Percentiles rank a stretch among this genome's conserved stretches.
phyloP scores from a whole-genome alignment of 331 rosid species.

The Cydonia oblonga region DNA sequence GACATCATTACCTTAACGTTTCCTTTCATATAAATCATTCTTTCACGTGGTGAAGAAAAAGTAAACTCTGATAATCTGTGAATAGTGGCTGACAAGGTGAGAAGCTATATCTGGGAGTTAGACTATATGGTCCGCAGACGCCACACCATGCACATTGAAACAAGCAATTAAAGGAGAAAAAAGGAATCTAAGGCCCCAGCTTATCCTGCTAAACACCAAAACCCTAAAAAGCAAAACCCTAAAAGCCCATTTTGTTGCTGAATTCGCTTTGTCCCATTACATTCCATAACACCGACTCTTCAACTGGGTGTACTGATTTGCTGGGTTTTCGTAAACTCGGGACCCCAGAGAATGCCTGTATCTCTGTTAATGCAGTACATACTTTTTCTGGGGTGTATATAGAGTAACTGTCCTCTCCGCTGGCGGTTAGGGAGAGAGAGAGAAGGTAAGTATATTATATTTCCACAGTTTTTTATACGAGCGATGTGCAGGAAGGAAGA shows the following conservation, averaged over 20 bases:
- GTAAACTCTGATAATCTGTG: neutral
- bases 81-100: neutral
- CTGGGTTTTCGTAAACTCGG: neutral
- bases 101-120: neutral
- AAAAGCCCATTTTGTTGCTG: conserved; percentile 22
- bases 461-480: neutral
- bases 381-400: neutral
- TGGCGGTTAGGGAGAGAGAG: neutral
- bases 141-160: neutral
- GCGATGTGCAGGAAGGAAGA: neutral
- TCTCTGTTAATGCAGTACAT: neutral
- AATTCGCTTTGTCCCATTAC: conserved; percentile 1
- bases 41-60: neutral
- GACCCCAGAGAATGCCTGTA: conserved; percentile 2
- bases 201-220: neutral
- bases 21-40: neutral
- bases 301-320: neutral
- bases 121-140: neutral
- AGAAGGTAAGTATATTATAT: neutral
- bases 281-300: neutral
- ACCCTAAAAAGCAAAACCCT: neutral
- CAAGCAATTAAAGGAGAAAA: neutral
- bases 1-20: no score
- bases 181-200: neutral
- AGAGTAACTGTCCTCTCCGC: neutral